Conservation (phyloP, 176 grass and related monocot genomes). For the Saccharum officinarum region DNA sequence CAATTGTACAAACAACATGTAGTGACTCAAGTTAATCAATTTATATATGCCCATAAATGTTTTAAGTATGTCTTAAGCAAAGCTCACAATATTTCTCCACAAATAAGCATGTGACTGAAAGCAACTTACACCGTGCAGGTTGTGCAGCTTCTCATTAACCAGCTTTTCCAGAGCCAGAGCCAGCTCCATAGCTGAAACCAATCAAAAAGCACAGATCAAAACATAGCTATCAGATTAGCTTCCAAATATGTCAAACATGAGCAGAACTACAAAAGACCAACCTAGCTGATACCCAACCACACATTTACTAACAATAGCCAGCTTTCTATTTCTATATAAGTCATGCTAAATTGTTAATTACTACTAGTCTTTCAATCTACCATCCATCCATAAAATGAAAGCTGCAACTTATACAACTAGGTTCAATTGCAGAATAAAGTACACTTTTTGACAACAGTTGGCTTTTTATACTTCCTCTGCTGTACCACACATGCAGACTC, state of each 20-base stretch:
- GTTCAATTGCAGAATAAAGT: background rate
- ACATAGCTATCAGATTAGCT: background rate
- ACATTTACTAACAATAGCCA: background rate
- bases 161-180: slow-evolving; percentile 74
- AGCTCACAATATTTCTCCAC: background rate
- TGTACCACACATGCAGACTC: background rate
- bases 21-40: background rate
- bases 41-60: background rate
- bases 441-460: background rate
- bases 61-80: background rate
- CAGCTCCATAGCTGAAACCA: slow-evolving; percentile 86
- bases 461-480: background rate
- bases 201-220: background rate
- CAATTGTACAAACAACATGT: background rate
- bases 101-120: background rate
- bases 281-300: background rate
- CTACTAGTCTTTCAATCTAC: background rate
- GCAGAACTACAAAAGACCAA: background rate
- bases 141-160: slow-evolving; percentile 78
- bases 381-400: background rate
- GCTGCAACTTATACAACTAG: background rate
- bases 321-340: background rate
- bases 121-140: slow-evolving; percentile 60
- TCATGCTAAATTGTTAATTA: background rate
- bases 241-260: background rate